Evolutionary conservation across 768 basidiomycete species (phyloP), one percentile per base, ranked within the genome.

Genomic region (Mycena filopes): DNA sequence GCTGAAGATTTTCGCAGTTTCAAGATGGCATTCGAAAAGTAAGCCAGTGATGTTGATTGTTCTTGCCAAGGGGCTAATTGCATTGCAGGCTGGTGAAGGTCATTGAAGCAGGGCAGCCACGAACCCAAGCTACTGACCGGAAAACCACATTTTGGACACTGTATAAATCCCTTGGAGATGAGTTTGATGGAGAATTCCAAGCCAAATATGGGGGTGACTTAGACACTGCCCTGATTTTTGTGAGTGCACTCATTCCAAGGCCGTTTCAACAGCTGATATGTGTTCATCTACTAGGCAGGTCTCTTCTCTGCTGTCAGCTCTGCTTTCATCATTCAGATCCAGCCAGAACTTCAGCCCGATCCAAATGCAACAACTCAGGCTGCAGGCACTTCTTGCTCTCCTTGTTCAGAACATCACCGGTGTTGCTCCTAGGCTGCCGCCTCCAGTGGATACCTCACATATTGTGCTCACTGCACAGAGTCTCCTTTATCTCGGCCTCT

Each of bases 181-280:
- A 33, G 31, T 33, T 33, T 33, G 31, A 33, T 33, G 36, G 33
- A 31, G 50, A 51, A 13, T 54, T 54, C 15, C 36, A 40, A 23
- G 20, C 15, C 12, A 54, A 54, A 54, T 54, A 54, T 18, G 51
- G 36, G 6, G 25, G 25, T 21, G 51, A 54, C n/a, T 26, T 54
- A 36, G 51, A 54, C 18, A 54, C 51, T 21, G n/a, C 36, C n/a
- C 18, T 54, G n/a, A 54, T 54, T 23, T 54, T 54, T 15, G 51
- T 54, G 51, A 23, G 51, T 54, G 11, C 4, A 9, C n/a, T 20
- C 23, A 25, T 54, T 3, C 13, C 23, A 3, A 21, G 18, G 5
- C 3, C 33, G 38, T 36, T 6, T 9, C 8, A 20, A 25, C 31
- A 33, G 5, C 31, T 16, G 25, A 21, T 54, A n/a, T n/a, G n/a